A percentile compares a stretch with the other conserved stretches of the same genome.
phyloP scores from a whole-genome alignment of 352 stramenopile genomes.

The Phytophthora melonis region DNA sequence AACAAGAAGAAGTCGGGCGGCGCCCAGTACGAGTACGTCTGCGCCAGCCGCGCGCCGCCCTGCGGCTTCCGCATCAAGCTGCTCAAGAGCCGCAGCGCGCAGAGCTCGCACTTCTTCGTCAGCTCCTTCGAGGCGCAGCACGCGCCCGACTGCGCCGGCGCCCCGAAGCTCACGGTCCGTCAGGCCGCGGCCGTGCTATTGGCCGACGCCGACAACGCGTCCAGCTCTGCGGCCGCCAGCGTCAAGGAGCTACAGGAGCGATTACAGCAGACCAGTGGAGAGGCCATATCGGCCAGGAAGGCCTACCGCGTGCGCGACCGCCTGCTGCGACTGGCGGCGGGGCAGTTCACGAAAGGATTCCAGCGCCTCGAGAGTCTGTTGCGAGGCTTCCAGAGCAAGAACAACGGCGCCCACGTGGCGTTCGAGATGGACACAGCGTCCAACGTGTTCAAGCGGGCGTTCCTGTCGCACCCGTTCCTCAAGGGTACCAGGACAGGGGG shows the following conservation, averaged over 20 bases:
- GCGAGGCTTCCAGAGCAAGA: slow-evolving; percentile 40
- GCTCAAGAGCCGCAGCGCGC: slow-evolving; percentile 48
- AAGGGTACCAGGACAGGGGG: slow-evolving; percentile 30
- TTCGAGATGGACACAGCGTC: slow-evolving; percentile 33
- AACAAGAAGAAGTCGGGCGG: slow-evolving; percentile 51
- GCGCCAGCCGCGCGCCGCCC: slow-evolving; percentile 31
- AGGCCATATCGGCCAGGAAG: slow-evolving; percentile 43
- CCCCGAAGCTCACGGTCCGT: slow-evolving; percentile 45
- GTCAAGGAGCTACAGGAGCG: slow-evolving; percentile 43
- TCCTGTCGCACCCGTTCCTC: slow-evolving; percentile 41
- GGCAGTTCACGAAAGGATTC: slow-evolving; percentile 43
- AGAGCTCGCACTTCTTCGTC: slow-evolving; percentile 50
- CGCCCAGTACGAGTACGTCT: slow-evolving; percentile 51
- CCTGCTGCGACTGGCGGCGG: slow-evolving; percentile 39
- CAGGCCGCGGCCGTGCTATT: slow-evolving; percentile 40
- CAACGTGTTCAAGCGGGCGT: slow-evolving; percentile 36
- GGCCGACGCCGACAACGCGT: slow-evolving; percentile 6
- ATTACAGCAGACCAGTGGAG: slow-evolving; percentile 36
- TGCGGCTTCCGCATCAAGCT: slow-evolving; percentile 49
- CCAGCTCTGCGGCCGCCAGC: slow-evolving; percentile 25
- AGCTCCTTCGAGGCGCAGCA: slow-evolving; percentile 42
- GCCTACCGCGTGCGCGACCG: slow-evolving; percentile 45
- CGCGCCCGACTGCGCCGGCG: slow-evolving; percentile 27
- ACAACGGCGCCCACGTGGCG: slow-evolving; percentile 31
- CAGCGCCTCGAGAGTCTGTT: slow-evolving; percentile 43